phyloP scores from a whole-genome alignment of 2,329 filamentous ascomycete species.

The Nectriaceae sp. region DNA sequence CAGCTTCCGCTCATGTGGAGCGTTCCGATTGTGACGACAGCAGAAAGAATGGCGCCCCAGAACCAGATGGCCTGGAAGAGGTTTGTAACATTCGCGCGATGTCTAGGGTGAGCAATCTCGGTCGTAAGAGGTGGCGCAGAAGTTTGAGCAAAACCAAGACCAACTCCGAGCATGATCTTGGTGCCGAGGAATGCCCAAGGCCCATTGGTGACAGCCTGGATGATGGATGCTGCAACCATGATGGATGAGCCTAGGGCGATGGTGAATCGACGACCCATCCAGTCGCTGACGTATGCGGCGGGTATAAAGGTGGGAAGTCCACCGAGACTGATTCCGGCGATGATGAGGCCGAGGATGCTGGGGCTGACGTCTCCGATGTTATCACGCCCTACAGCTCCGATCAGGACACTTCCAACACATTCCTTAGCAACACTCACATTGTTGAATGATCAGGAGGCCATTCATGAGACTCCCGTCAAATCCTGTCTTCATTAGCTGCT shows the following conservation, averaged over 20 bases:
- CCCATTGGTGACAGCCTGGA: conserved; percentile 6
- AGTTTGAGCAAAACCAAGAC: conserved; percentile 16
- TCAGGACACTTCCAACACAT: fast-evolving
- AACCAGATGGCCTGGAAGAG: conserved; percentile 21
- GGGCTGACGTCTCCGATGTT: conserved; percentile 15
- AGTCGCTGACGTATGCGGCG: conserved; percentile 16
- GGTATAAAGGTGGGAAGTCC: conserved; percentile 18
- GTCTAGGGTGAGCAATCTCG: conserved; percentile 17
- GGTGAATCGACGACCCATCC: conserved; percentile 16
- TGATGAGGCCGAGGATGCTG: conserved; percentile 17
- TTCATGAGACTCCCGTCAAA: conserved; percentile 21
- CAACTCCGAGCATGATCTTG: conserved; percentile 17
- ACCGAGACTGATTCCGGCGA: conserved; percentile 19
- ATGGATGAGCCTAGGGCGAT: conserved; percentile 13
- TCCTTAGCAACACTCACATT: background rate
- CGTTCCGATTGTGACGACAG: conserved; percentile 15
- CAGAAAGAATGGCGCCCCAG: conserved; percentile 15
- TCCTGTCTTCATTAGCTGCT: no score
- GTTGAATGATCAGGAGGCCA: conserved; percentile 5
- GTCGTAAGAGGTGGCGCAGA: conserved; percentile 13
- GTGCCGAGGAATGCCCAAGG: conserved; percentile 13
- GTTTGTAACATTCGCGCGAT: conserved; percentile 18
- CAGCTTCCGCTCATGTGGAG: conserved; percentile 13
- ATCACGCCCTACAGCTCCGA: conserved; percentile 5
- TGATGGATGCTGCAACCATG: conserved; percentile 11